These are phyloP conservation scores for Zygoascus hellenicus DNA, from an alignment of 1,139 yeast species.

Conservation along the genomic window DNA sequence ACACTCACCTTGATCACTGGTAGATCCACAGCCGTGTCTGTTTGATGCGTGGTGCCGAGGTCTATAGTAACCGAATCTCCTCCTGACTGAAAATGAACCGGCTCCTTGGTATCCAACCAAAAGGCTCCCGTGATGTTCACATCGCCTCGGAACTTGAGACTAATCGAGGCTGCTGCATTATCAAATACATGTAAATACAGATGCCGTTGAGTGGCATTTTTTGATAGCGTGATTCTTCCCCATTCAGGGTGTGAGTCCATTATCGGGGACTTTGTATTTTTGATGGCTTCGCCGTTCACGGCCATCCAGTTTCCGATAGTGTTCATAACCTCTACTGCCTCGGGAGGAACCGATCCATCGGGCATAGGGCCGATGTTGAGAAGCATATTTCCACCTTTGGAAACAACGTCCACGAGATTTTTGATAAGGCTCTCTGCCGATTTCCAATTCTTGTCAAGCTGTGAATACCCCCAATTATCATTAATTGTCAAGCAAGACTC, in stretches of 20 bases:
- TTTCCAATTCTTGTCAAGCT: slow-evolving; percentile 14
- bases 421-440: slow-evolving; percentile 11
- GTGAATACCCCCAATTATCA: slow-evolving; percentile 17
- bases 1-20: neutral
- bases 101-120: slow-evolving; percentile 2
- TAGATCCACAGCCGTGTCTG: neutral
- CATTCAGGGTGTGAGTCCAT: neutral
- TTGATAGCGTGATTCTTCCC: neutral
- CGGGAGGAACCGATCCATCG: slow-evolving; percentile 16
- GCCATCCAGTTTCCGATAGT: slow-evolving; percentile 15
- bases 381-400: slow-evolving; percentile 17
- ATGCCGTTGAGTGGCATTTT: neutral
- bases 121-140: neutral
- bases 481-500: slow-evolving; percentile 18
- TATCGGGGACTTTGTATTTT: slow-evolving; percentile 1
- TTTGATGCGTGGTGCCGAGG: neutral
- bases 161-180: neutral
- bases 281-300: slow-evolving; percentile 14
- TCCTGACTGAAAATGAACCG: neutral
- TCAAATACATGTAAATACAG: neutral
- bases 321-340: slow-evolving; percentile 8
- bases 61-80: neutral
- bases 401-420: slow-evolving; percentile 14
- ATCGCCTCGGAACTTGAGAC: neutral
- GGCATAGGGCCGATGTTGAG: slow-evolving; percentile 18